Percentiles rank a stretch among this genome's conserved stretches.
phyloP scores from a whole-genome alignment of 371 early-diverging fungal genomes.

The Chytridiales sp. region DNA sequence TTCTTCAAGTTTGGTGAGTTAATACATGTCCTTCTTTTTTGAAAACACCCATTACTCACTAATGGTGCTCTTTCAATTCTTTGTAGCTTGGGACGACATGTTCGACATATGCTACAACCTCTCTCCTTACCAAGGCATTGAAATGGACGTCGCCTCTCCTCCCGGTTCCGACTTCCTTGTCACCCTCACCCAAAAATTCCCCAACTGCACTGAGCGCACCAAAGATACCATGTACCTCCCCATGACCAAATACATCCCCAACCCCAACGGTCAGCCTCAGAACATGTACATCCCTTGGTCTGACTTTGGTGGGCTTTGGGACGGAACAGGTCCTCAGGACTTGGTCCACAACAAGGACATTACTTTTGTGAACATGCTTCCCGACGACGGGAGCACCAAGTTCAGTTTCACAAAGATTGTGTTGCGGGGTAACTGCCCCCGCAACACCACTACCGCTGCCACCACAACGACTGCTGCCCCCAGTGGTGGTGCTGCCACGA shows the following conservation, averaged over 20 bases:
- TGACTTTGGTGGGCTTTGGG: not conserved
- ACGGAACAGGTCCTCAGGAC: slow-evolving; percentile 4
- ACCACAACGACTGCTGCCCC: not conserved
- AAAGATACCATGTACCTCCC: slow-evolving; percentile 9
- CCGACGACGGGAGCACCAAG: not conserved
- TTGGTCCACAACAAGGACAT: slow-evolving; percentile 14
- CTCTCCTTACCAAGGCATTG: slow-evolving; percentile 11
- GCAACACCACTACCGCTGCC: not conserved
- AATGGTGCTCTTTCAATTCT: too few species aligned
- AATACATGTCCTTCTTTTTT: too few species aligned
- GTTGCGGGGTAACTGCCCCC: too few species aligned
- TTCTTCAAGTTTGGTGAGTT: slow-evolving; percentile 14
- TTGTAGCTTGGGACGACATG: too few species aligned
- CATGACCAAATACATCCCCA: slow-evolving; percentile 9
- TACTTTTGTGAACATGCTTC: slow-evolving; percentile 18
- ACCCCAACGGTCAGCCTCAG: slow-evolving; percentile 11
- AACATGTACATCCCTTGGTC: slow-evolving; percentile 7
- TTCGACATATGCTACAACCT: slow-evolving; percentile 6
- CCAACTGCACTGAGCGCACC: slow-evolving; percentile 4
- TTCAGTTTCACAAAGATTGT: slow-evolving; percentile 15
- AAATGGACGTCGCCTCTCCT: slow-evolving; percentile 13
- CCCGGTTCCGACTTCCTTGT: slow-evolving; percentile 11
- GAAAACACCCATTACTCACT: too few species aligned
- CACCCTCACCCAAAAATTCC: slow-evolving; percentile 17
- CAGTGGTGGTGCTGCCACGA: not conserved